A percentile compares a stretch with the other conserved stretches of the same genome.
These are phyloP conservation scores for Trichoderma koningii DNA, from an alignment of 2,329 filamentous ascomycete genomes.

Conservation along the genomic window DNA sequence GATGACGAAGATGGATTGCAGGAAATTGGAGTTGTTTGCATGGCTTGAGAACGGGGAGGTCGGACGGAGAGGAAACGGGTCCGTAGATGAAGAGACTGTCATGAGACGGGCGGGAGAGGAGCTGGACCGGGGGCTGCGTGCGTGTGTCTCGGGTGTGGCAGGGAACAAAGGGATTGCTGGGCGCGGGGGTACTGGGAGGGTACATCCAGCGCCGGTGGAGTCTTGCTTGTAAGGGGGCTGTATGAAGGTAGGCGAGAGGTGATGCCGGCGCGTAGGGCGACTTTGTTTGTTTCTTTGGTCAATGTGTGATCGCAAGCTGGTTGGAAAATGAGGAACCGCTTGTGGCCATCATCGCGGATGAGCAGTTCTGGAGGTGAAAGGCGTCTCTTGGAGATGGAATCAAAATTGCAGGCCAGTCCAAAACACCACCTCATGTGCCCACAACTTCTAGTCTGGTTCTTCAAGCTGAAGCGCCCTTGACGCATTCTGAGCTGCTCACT, in stretches of 20 bases:
- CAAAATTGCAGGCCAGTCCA: no score
- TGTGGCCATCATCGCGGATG: not conserved
- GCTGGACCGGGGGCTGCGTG: not conserved
- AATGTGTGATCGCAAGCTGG: not conserved
- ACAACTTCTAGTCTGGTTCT: no score
- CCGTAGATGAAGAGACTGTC: not conserved
- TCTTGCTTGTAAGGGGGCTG: not conserved
- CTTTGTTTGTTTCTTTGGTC: no score
- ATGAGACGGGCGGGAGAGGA: not conserved
- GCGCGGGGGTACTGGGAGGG: constrained; percentile 11
- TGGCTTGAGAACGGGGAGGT: not conserved
- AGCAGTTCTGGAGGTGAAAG: no score
- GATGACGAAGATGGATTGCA: constrained; percentile 5
- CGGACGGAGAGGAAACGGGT: not conserved
- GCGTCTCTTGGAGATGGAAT: no score
- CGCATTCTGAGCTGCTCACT: no score
- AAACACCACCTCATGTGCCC: no score
- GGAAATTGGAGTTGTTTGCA: constrained; percentile 14
- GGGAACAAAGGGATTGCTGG: constrained; percentile 9
- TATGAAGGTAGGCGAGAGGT: not conserved
- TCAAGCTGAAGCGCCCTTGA: no score
- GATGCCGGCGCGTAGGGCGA: not conserved
- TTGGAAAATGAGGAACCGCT: not conserved
- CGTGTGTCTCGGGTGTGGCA: constrained; percentile 7
- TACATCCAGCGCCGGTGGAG: not conserved